Evolutionary conservation across 768 basidiomycete genomes (phyloP).

Genomic region (Daedaleopsis sinensis): DNA sequence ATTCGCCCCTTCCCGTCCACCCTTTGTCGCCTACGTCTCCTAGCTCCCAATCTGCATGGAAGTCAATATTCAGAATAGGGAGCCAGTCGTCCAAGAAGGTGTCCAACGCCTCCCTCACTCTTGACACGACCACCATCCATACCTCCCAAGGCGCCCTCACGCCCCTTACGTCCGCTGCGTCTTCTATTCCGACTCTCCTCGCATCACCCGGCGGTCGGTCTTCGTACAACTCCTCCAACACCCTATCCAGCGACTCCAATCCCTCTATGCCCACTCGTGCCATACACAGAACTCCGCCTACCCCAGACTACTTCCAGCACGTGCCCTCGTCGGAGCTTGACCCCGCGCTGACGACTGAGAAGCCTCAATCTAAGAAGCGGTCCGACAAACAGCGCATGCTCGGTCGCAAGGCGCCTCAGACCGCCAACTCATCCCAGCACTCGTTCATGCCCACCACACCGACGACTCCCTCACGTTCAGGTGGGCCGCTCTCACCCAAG

Average conservation of each 20-base stretch:
- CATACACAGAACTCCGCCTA: constrained; percentile 22
- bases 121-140: constrained; percentile 51
- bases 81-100: constrained; percentile 67
- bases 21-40: constrained; percentile 18
- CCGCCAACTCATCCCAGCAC: constrained; percentile 52
- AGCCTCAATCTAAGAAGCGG: constrained; percentile 31
- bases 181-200: constrained; percentile 36
- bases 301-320: constrained; percentile 28
- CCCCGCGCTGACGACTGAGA: constrained; percentile 12
- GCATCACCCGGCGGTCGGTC: constrained; percentile 61
- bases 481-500: constrained; percentile 65
- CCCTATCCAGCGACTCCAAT: constrained; percentile 75
- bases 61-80: constrained; percentile 72
- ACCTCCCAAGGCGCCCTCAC: constrained; percentile 40
- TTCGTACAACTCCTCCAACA: constrained; percentile 79
- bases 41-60: constrained; percentile 51
- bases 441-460: constrained; percentile 43
- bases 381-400: constrained; percentile 34
- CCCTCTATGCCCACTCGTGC: constrained; percentile 31
- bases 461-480: constrained; percentile 33
- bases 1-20: constrained; percentile 18
- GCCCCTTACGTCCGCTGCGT: constrained; percentile 16
- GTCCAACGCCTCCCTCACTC: constrained; percentile 47
- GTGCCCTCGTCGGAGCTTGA: constrained; percentile 21
- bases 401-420: constrained; percentile 43